A percentile compares a stretch with the other conserved stretches of the same genome.
These are phyloP conservation scores for Apiospora rasikravindrae DNA, from an alignment of 2,329 filamentous ascomycete genomes.

Conservation along the genomic window DNA sequence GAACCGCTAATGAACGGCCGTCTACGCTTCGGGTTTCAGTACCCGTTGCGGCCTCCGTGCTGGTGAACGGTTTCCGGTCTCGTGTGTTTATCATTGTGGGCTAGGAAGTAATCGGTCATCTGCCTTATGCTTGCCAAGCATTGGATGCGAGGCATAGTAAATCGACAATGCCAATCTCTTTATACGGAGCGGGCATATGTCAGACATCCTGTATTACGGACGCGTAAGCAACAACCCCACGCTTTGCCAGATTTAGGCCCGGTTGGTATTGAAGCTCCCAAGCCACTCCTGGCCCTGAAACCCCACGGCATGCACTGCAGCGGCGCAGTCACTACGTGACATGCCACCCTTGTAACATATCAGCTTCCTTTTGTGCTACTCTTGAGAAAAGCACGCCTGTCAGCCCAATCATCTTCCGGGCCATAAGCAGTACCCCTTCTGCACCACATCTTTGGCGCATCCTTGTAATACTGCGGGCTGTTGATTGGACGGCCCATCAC, in stretches of 20 bases:
- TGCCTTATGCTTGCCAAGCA: background rate
- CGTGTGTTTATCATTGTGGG: too few relatives aligned
- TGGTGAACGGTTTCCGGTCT: too few relatives aligned
- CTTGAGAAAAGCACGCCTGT: background rate
- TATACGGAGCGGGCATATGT: background rate
- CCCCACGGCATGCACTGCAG: background rate
- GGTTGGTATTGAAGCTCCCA: background rate
- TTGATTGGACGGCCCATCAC: background rate
- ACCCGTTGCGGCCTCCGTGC: too few relatives aligned
- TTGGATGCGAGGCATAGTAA: background rate
- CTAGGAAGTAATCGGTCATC: too few relatives aligned
- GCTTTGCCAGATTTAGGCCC: background rate
- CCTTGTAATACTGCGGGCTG: background rate
- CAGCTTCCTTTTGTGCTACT: background rate
- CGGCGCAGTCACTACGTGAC: background rate
- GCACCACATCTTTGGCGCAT: background rate
- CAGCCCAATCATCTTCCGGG: background rate
- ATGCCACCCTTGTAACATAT: background rate
- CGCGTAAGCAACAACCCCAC: conserved; percentile 1
- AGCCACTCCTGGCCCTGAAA: background rate
- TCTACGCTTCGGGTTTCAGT: background rate
- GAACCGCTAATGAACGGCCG: background rate
- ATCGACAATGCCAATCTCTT: too few relatives aligned
- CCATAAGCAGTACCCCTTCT: background rate
- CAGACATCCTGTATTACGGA: background rate